phyloP scores from a whole-genome alignment of 441 rosid species.

The Populus hybrid region DNA sequence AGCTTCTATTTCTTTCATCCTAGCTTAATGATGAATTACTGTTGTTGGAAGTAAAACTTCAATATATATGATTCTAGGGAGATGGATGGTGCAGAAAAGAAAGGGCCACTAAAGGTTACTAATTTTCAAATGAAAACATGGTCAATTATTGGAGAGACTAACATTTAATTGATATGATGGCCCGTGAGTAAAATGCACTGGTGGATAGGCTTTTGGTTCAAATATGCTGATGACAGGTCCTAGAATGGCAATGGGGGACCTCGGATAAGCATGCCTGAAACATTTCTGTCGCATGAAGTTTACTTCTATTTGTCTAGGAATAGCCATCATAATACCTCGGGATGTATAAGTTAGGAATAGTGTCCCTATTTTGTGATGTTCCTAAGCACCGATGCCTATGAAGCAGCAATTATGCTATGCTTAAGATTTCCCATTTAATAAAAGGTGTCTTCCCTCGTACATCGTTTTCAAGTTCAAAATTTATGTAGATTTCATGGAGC shows the following conservation, averaged over 20 bases:
- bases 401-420: neutral
- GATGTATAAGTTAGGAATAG: neutral
- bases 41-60: neutral
- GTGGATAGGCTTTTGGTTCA: neutral
- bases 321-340: neutral
- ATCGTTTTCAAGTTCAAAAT: neutral
- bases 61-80: neutral
- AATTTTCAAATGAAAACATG: neutral
- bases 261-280: neutral
- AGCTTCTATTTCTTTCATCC: slow-evolving; percentile 3
- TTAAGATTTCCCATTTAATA: neutral
- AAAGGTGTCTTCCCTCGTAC: neutral
- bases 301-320: neutral
- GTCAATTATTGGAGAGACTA: neutral
- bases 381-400: neutral
- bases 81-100: neutral
- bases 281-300: neutral
- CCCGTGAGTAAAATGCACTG: neutral
- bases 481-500: neutral
- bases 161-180: neutral
- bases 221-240: neutral
- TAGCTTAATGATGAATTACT: neutral
- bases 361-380: too few species aligned
- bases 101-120: neutral
- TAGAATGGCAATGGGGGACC: neutral